A percentile compares a stretch with the other conserved stretches of the same genome.
Evolutionary conservation across 495 filamentous ascomycete species (phyloP).

Genomic region (Aspergillus funiculosus): DNA sequence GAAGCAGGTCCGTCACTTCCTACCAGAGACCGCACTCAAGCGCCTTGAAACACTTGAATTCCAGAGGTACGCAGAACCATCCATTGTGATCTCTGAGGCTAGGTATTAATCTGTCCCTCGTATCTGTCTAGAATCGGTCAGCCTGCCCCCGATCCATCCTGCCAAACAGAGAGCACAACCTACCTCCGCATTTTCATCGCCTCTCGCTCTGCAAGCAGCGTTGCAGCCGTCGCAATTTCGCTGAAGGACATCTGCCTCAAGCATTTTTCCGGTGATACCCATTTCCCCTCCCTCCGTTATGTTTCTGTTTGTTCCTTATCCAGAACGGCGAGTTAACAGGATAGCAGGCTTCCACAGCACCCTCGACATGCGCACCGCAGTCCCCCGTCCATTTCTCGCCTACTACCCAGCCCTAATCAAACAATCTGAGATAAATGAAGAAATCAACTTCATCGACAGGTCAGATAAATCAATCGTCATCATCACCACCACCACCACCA

Average conservation of each 20-base stretch:
- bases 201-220: conserved; percentile 5
- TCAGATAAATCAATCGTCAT: too few relatives aligned
- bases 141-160: conserved; percentile 19
- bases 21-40: conserved; percentile 13
- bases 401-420: conserved; percentile 30
- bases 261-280: conserved; percentile 28
- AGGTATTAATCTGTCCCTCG: not conserved
- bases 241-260: conserved; percentile 25
- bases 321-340: not conserved
- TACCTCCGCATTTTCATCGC: conserved; percentile 29
- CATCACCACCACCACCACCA: not conserved
- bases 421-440: conserved; percentile 22
- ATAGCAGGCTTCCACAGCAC: conserved; percentile 24
- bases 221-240: conserved; percentile 17
- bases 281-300: not conserved
- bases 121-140: conserved; percentile 20
- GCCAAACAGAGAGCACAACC: conserved; percentile 26
- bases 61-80: conserved; percentile 16
- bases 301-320: not conserved
- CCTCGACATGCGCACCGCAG: conserved; percentile 27
- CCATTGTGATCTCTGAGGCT: not conserved
- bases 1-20: conserved; percentile 29
- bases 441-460: conserved; percentile 21
- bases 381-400: conserved; percentile 27
- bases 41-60: conserved; percentile 28